These are phyloP conservation scores for Chiua virens DNA, from an alignment of 768 basidiomycete genomes.

Conservation along the genomic window DNA sequence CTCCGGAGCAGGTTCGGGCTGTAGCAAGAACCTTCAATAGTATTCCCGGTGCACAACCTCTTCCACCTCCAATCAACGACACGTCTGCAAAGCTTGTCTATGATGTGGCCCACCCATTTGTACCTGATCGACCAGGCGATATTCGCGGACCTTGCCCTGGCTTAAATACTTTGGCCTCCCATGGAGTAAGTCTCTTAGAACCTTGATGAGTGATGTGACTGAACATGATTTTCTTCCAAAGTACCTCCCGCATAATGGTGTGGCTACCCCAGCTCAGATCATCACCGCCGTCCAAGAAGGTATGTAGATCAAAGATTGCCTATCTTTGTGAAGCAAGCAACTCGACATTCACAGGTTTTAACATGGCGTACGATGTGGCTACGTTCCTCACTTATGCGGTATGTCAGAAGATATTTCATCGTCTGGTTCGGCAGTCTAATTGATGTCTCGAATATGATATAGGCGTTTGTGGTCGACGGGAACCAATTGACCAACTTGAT, in stretches of 20 bases:
- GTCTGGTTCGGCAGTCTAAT: background rate
- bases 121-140: conserved; percentile 18
- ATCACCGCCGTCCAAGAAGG: conserved; percentile 26
- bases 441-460: background rate
- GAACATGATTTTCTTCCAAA: background rate
- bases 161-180: conserved; percentile 26
- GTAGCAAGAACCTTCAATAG: conserved; percentile 14
- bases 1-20: conserved; percentile 12
- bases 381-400: conserved; percentile 23
- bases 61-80: conserved; percentile 24
- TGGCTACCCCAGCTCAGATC: conserved; percentile 23
- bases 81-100: conserved; percentile 25
- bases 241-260: conserved; percentile 21
- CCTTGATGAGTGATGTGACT: background rate
- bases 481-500: conserved; percentile 30
- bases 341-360: conserved; percentile 14
- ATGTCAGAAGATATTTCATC: background rate
- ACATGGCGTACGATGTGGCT: conserved; percentile 24
- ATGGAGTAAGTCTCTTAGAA: conserved; percentile 16
- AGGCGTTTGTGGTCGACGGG: conserved; percentile 27
- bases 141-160: conserved; percentile 28
- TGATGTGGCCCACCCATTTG: conserved; percentile 18
- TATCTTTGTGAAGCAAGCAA: background rate
- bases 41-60: conserved; percentile 25
- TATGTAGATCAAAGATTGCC: background rate